Evolutionary conservation across 2,329 filamentous ascomycete genomes (phyloP).

Genomic region (Pseudogymnoascus sp.): DNA sequence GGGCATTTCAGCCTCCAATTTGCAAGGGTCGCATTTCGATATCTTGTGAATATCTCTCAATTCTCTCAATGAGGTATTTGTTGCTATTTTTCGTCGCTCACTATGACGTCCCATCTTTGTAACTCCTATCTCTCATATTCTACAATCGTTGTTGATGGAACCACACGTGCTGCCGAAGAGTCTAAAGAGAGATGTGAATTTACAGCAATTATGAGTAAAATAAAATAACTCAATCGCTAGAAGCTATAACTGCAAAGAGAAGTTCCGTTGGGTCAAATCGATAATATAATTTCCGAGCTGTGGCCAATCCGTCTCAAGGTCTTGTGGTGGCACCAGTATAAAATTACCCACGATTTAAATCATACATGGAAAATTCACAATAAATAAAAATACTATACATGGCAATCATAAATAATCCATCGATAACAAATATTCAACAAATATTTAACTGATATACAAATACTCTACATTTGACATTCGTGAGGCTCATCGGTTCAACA

Average conservation of each 20-base stretch:
- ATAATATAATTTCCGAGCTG: neutral
- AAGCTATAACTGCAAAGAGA: neutral
- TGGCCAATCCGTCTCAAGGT: neutral
- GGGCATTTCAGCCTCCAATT: neutral
- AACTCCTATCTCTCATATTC: neutral
- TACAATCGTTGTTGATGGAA: neutral
- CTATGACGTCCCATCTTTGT: neutral
- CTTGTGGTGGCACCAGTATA: neutral
- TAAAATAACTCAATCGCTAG: neutral
- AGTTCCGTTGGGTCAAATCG: neutral
- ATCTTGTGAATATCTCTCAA: neutral
- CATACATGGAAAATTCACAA: neutral
- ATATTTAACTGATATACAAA: neutral
- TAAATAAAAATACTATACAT: neutral
- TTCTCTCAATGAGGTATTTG: constrained; percentile 1
- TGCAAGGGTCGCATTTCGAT: neutral
- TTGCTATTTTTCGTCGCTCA: neutral
- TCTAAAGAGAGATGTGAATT: neutral
- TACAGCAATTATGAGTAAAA: neutral
- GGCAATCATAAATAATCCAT: neutral
- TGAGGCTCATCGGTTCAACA: neutral
- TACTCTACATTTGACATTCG: neutral
- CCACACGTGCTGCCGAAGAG: neutral
- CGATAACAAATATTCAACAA: neutral
- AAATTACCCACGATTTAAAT: neutral